A percentile compares a stretch with the other conserved stretches of the same genome.
Conservation (phyloP, 2,329 filamentous ascomycete species). For the Hymenotorrendiella dingleyae region DNA sequence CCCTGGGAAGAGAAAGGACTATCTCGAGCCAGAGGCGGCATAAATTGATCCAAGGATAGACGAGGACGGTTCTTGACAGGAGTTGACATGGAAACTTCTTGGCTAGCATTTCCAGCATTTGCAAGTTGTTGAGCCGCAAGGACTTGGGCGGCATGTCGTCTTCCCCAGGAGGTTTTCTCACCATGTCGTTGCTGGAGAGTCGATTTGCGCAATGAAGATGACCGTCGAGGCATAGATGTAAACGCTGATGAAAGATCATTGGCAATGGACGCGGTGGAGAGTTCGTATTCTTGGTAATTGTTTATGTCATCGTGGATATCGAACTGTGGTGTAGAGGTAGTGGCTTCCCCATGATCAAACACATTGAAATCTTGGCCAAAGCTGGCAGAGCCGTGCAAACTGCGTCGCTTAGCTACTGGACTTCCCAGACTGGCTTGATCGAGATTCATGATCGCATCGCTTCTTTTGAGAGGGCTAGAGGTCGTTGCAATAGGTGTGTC, state of each 20-base stretch:
- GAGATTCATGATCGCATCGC: constrained; percentile 82
- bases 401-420: constrained; percentile 85
- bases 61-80: constrained; percentile 60
- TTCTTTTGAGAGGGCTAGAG: constrained; percentile 84
- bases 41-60: constrained; percentile 72
- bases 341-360: constrained; percentile 55
- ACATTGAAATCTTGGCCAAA: constrained; percentile 62
- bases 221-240: constrained; percentile 57
- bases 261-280: constrained; percentile 34
- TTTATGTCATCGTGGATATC: constrained; percentile 50
- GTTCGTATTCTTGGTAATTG: constrained; percentile 47
- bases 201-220: constrained; percentile 75
- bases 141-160: constrained; percentile 48
- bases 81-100: constrained; percentile 50
- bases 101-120: constrained; percentile 9
- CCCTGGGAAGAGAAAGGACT: constrained; percentile 55
- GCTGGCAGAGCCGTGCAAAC: constrained; percentile 69
- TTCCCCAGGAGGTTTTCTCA: constrained; percentile 59
- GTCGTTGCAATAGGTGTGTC: constrained; percentile 45
- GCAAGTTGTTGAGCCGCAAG: constrained; percentile 27
- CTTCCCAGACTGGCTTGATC: constrained; percentile 74
- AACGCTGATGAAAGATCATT: constrained; percentile 21
- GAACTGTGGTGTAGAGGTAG: constrained; percentile 38
- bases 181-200: constrained; percentile 80
- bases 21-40: constrained; percentile 60